Conservation (phyloP, 768 basidiomycete genomes). For the Kwoniella europaea region DNA sequence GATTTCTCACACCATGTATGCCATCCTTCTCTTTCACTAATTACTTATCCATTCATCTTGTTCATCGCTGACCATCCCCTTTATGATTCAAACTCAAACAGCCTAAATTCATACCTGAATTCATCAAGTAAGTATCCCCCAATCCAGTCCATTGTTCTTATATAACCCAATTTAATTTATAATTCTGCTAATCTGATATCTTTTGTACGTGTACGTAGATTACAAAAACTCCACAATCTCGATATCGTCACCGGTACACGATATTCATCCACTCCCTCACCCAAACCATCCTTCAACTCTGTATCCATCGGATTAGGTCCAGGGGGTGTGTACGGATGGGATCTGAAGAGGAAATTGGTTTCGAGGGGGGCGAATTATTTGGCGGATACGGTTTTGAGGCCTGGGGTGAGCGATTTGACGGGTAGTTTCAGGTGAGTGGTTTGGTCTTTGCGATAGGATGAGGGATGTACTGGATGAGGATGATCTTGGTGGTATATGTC, state of each 20-base stretch:
- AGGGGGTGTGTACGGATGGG: constrained; percentile 92
- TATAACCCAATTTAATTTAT: neutral
- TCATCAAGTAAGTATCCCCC: constrained; percentile 69
- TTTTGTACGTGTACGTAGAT: constrained; percentile 59
- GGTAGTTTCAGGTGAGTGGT: constrained; percentile 79
- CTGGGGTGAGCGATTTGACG: constrained; percentile 87
- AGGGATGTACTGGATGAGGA: neutral
- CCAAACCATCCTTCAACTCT: constrained; percentile 60
- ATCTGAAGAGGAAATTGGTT: constrained; percentile 83
- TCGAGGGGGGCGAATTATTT: constrained; percentile 88
- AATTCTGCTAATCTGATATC: neutral
- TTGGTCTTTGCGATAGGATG: too few relatives aligned
- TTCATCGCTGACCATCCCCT: too few relatives aligned
- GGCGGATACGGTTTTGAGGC: constrained; percentile 80
- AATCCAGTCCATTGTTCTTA: neutral
- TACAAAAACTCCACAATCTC: constrained; percentile 82
- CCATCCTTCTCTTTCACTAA: constrained; percentile 12
- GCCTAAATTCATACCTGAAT: constrained; percentile 95
- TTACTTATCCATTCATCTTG: too few relatives aligned
- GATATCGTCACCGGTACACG: constrained; percentile 94
- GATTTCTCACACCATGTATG: constrained; percentile 93
- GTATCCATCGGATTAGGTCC: constrained; percentile 66
- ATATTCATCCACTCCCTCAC: constrained; percentile 64
- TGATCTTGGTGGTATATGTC: too few relatives aligned
- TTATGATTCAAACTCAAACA: constrained; percentile 47